phyloP scores from a whole-genome alignment of 1,139 yeast species.

The Entelexis paramagnoliae region DNA sequence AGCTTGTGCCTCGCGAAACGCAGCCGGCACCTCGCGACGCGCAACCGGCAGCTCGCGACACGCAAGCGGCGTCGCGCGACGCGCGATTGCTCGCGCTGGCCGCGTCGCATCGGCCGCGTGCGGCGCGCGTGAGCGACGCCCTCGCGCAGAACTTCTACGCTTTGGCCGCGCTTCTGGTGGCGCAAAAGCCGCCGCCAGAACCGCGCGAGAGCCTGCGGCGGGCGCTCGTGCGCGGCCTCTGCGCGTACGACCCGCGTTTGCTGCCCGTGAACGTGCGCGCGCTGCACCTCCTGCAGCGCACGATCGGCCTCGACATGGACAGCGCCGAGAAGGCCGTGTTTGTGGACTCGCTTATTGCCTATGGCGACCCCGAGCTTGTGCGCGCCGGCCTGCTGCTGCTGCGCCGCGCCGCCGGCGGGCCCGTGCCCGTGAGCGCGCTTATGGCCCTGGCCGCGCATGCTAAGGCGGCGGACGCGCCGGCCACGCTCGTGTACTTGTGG shows the following conservation, averaged over 20 bases:
- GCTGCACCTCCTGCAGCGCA: constrained; percentile 1
- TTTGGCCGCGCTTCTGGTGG: constrained; percentile 17
- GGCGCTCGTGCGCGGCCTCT: constrained; percentile 16
- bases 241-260: constrained; percentile 18
- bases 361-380: constrained; percentile 15
- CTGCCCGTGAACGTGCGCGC: constrained; percentile 19
- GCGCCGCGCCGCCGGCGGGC: constrained; percentile 5
- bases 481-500: constrained; percentile 12
- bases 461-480: background rate
- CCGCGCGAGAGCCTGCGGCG: background rate
- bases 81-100: background rate
- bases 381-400: constrained; percentile 9
- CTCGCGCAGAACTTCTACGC: constrained; percentile 13
- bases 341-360: constrained; percentile 10
- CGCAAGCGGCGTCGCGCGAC: background rate
- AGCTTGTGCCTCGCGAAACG: no score
- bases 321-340: constrained; percentile 18
- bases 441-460: constrained; percentile 12
- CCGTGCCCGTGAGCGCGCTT: constrained; percentile 14
- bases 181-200: background rate
- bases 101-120: background rate
- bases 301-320: constrained; percentile 2
- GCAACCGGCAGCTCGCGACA: no score
- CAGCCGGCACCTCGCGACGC: no score
- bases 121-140: constrained; percentile 3